phyloP scores from a whole-genome alignment of 2,329 filamentous ascomycete species.

The Pleomassaria siparia region DNA sequence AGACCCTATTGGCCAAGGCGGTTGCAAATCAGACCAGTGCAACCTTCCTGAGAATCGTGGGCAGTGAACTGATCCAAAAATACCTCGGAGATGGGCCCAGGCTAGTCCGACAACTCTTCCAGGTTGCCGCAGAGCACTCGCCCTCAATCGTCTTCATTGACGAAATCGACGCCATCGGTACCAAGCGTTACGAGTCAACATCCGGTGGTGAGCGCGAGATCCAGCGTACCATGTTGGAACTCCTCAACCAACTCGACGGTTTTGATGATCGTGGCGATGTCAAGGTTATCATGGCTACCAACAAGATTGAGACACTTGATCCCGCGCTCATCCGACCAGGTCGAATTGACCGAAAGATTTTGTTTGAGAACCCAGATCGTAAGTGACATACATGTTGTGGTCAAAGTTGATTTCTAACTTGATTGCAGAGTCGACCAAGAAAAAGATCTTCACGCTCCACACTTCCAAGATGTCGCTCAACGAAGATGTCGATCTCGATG shows the following conservation, averaged over 20 bases:
- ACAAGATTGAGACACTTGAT: slow-evolving; percentile 98
- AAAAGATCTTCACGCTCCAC: slow-evolving; percentile 98
- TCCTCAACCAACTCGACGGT: slow-evolving; percentile 96
- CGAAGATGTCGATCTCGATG: slow-evolving; percentile 95
- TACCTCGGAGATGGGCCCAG: slow-evolving; percentile 95
- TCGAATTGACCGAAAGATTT: slow-evolving; percentile 97
- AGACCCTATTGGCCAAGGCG: slow-evolving; percentile 92
- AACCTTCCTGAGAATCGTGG: slow-evolving; percentile 95
- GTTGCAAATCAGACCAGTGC: slow-evolving; percentile 99
- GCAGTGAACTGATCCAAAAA: slow-evolving; percentile 96
- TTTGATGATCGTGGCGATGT: slow-evolving; percentile 99
- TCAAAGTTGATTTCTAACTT: slow-evolving; percentile 50
- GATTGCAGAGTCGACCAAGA: slow-evolving; percentile 80
- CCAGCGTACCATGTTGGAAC: slow-evolving; percentile 96
- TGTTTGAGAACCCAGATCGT: slow-evolving; percentile 73
- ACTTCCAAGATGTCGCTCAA: slow-evolving; percentile 98
- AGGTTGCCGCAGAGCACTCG: slow-evolving; percentile 92
- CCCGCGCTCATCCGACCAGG: slow-evolving; percentile 94
- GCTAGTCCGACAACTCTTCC: slow-evolving; percentile 93
- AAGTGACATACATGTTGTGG: slow-evolving; percentile 33
- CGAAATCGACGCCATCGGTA: slow-evolving; percentile 98
- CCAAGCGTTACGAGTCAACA: slow-evolving; percentile 96
- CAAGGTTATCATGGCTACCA: slow-evolving; percentile 99
- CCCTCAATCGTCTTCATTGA: slow-evolving; percentile 99
- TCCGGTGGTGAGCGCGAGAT: slow-evolving; percentile 97